Base-by-base conservation (phyloP, 2,329 filamentous ascomycete species). In the Alternaria alternata region DNA sequence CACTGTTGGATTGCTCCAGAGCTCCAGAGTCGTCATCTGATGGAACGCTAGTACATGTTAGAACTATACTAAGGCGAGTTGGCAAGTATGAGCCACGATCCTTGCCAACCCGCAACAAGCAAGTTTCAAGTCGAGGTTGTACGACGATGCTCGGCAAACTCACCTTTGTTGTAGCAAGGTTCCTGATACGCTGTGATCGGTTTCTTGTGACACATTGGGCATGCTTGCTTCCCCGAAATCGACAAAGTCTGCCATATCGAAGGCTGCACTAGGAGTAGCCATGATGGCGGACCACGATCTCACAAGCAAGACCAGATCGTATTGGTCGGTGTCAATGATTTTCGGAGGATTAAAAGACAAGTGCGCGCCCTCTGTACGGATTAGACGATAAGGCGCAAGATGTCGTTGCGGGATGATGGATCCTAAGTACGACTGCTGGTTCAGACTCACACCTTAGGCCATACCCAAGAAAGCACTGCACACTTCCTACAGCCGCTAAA, bases 221-320 rank as follows among this genome's bases (percentile, higher is more conserved):
- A 75, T 69, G 34, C 75, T 67, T n/a, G 77, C 75, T 61, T 78
- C 73, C n/a, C 72, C 72, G 51, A 79, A 79, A 64, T 79, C 77
- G 66, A 79, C 79, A 62, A 74, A 78, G 49, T 76, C 71, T 12
- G 69, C 70, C 70, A 79, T 77, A 54, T 77, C 72, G 36, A 76
- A 69, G 24, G 63, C 49, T 20, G 59, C 62, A 59, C 66, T 70
- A 42, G 72, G 66, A 36, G 66, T 66, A 61, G 67, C 67, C 75
- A 77, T 77, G 53, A 38, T 66, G 62, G 52, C 44, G 36, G 52
- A 30, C 48, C 57, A 51, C 34, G 24, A 42, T 36, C 30, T 36
- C 30, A 52, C 57, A 56, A 24, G 38, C 57, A 59, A 39, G 12
- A 24, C 18, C 24, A 26, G n/a, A 47, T 41, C 20, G 38, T 51